Evolutionary conservation across 2,329 filamentous ascomycete genomes (phyloP).

Genomic region (Penicillium verrucosum): DNA sequence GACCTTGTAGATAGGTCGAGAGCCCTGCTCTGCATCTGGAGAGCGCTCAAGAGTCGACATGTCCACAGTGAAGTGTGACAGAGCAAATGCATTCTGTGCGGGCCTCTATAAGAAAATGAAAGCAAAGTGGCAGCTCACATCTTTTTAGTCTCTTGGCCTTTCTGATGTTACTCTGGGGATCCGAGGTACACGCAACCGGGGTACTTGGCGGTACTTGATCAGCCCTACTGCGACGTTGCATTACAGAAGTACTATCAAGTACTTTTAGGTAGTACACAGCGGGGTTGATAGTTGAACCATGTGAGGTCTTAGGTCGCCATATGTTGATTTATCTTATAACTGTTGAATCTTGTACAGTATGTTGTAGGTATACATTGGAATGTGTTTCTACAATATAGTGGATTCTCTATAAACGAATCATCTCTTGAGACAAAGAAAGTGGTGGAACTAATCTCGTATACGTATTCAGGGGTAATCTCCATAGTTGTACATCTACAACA

Average conservation of each 20-base stretch:
- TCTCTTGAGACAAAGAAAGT: not conserved
- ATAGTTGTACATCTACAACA: not conserved
- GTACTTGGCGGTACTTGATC: constrained; percentile 5
- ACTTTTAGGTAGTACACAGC: not conserved
- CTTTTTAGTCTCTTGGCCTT: not conserved
- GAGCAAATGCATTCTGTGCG: not conserved
- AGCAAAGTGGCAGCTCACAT: not conserved
- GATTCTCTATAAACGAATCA: not conserved
- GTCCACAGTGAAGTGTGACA: not conserved
- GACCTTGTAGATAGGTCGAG: constrained; percentile 47
- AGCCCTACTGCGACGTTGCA: not conserved
- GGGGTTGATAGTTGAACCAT: not conserved
- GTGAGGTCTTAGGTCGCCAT: not conserved
- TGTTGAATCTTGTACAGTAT: not conserved
- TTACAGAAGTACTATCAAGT: not conserved
- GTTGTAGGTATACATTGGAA: not conserved
- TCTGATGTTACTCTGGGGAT: not conserved
- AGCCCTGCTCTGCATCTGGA: constrained; percentile 13
- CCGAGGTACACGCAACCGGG: not conserved
- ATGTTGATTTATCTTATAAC: too few species aligned
- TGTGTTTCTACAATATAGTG: not conserved
- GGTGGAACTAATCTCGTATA: not conserved
- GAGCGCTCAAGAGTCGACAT: constrained; percentile 7
- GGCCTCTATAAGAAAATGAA: not conserved
- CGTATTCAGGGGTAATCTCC: not conserved